These are phyloP conservation scores for Chrysochromulina tobinii DNA, from an alignment of 78 protist genomes.

Conservation along the genomic window DNA sequence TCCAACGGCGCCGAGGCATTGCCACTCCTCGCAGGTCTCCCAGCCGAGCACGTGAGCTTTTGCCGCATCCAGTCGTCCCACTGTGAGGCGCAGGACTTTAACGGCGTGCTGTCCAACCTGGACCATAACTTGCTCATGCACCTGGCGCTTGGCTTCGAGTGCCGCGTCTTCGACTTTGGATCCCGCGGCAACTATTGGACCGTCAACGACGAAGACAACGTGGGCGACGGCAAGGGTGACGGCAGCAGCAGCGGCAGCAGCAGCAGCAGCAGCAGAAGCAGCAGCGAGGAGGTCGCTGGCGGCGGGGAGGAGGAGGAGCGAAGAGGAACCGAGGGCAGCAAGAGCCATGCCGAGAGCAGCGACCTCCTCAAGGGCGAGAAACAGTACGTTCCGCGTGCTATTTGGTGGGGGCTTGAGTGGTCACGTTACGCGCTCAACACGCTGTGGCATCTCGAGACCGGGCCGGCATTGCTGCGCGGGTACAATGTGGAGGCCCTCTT, in stretches of 20 bases:
- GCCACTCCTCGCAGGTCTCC: background rate
- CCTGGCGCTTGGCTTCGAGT: background rate
- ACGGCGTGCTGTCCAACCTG: background rate
- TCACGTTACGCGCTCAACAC: background rate
- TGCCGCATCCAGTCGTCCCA: background rate
- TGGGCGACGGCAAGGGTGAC: no score
- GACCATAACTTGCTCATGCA: background rate
- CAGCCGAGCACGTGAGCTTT: background rate
- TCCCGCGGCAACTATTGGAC: background rate
- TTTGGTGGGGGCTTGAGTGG: slow-evolving; percentile 5
- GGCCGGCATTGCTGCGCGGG: no score
- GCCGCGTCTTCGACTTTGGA: slow-evolving; percentile 1
- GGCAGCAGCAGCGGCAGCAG: no score
- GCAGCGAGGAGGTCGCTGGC: no score
- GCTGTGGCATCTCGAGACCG: background rate
- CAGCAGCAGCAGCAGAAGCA: no score
- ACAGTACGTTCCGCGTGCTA: background rate
- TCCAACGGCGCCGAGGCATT: slow-evolving; percentile 1
- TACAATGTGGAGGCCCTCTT: no score
- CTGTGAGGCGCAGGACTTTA: background rate
- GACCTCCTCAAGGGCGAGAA: no score
- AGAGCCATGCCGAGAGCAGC: no score
- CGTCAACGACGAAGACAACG: no score
- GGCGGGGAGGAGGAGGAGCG: no score
- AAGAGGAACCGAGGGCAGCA: no score